Evolutionary conservation across 139 green algal genomes (phyloP), one percentile per base, ranked within the genome.

Genomic region (Chlorella sorokiniana): DNA sequence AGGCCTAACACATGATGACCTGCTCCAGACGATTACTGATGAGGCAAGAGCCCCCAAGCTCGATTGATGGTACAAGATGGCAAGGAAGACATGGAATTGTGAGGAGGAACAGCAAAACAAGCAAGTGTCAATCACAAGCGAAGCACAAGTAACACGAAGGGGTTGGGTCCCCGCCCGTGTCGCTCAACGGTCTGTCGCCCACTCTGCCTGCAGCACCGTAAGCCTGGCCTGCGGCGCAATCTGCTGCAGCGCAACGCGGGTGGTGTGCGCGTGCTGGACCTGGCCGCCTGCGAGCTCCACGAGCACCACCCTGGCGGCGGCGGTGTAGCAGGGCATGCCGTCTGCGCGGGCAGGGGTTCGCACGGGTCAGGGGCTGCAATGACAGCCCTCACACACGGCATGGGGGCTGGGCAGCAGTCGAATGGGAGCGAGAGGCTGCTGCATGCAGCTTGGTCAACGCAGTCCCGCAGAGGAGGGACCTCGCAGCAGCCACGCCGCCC

Each of bases 231-330:
- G 54, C 9, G 83, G 78, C 33, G 86, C 82, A 52, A 88, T 89
- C 40, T 90, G 87, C 22, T 71, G 62, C 2, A 91, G 61, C 1
- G 85, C 63, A 20, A 89, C 82, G 23, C 44, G 25, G 14, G 67
- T 52, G 18, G 52, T 91, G 22, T 23, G 44, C 18, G 69, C 85
- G 76, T 93, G 89, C 73, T 90, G 76, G n/a, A 94, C 87, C 42
- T 73, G 51, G 1, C 56, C 85, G 11, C 41, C 59, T 2, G 75
- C 45, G 59, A 89, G 79, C 82, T 96, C 91, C 16, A 90, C 92
- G 56, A 95, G 64, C 37, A 96, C 86, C 79, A 93, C 90, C 67
- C 93, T 85, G 33, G 25, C 33, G 6, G 41, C 44, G 91, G 84
- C 88, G 90, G 77, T 87, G 63, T 93, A 95, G 37, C 65, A 81